phyloP scores from a whole-genome alignment of 73 alveolate species.

The Paramecium octaurelia region DNA sequence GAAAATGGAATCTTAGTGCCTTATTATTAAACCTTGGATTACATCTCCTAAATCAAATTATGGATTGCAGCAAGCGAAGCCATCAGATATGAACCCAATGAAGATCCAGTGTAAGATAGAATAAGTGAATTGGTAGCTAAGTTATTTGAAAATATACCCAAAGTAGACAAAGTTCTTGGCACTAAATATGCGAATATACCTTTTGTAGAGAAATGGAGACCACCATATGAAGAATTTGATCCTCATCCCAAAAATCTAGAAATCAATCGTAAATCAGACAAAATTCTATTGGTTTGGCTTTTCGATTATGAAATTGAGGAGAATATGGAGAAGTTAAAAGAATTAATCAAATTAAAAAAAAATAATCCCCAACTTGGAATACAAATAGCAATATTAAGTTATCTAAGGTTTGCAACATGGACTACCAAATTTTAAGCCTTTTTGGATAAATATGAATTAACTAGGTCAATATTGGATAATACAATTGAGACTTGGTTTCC shows the following conservation, averaged over 20 bases:
- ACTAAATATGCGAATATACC: background rate
- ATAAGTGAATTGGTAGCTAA: background rate
- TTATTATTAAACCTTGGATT: background rate
- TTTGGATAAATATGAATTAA: background rate
- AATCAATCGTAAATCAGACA: background rate
- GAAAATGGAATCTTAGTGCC: constrained; percentile 7
- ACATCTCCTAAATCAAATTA: background rate
- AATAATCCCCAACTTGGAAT: background rate
- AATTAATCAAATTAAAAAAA: background rate
- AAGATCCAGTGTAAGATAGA: background rate
- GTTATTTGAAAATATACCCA: background rate
- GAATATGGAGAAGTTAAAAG: background rate
- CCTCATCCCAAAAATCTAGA: background rate
- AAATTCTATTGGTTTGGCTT: background rate
- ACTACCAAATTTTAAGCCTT: background rate
- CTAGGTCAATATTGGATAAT: background rate
- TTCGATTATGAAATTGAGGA: constrained; percentile 41
- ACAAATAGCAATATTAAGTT: constrained; percentile 18
- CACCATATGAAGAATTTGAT: constrained; percentile 21
- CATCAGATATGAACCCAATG: background rate
- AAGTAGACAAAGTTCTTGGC: constrained; percentile 6
- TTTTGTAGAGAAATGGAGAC: constrained; percentile 38
- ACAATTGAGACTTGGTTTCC: constrained; percentile 46
- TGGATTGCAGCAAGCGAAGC: background rate
- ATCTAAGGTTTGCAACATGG: background rate